Conservation (phyloP, 2,329 filamentous ascomycete genomes). For the Botrytis sinoallii region DNA sequence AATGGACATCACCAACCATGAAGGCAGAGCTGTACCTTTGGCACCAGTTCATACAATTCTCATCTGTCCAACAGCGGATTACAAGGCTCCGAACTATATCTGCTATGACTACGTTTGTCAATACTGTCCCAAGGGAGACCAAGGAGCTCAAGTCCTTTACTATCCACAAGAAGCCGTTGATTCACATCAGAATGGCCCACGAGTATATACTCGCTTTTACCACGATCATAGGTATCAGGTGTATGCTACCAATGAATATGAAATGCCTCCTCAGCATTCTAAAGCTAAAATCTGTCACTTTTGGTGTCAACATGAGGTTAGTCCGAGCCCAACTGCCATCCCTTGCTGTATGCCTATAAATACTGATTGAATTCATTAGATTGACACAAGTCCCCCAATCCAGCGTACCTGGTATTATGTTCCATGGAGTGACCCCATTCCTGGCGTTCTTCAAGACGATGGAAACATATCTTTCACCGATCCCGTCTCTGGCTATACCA, state of each 20-base stretch:
- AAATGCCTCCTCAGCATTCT: conserved; percentile 5
- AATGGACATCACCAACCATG: neutral
- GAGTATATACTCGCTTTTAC: neutral
- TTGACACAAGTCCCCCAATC: neutral
- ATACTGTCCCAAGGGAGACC: neutral
- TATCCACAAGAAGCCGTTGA: neutral
- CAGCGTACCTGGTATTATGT: conserved; percentile 4
- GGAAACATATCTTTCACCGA: neutral
- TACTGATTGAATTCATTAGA: neutral
- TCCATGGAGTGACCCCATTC: neutral
- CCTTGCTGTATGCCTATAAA: too few relatives aligned
- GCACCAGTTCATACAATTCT: neutral
- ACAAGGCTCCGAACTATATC: neutral
- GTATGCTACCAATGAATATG: neutral
- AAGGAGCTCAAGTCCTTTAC: neutral
- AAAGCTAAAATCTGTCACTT: neutral
- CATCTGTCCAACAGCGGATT: neutral
- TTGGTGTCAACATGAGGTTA: conserved; percentile 6
- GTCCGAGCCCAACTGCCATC: neutral
- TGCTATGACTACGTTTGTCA: neutral
- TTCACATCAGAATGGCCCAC: neutral
- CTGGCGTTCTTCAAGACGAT: neutral
- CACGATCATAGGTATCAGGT: neutral
- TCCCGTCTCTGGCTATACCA: neutral
- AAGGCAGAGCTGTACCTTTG: neutral